Conservation (phyloP, 1,139 yeast genomes). For the Wickerhamiella pararugosa region DNA sequence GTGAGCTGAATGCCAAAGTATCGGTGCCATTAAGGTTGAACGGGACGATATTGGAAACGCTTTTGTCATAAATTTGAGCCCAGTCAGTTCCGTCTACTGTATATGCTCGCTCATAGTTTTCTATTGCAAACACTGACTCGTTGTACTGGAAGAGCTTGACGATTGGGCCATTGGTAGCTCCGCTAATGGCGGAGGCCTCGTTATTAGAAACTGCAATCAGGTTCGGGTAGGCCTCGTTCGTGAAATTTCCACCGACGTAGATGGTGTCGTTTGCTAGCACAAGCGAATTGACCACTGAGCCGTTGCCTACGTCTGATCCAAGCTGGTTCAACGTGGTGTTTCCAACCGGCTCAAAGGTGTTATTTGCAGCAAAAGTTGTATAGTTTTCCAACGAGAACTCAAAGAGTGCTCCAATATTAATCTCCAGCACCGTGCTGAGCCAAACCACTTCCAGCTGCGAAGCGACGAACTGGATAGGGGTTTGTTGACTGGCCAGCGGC, state of each 20-base stretch:
- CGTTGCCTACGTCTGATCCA: conserved; percentile 29
- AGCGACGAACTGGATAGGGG: conserved; percentile 44
- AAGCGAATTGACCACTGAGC: conserved; percentile 31
- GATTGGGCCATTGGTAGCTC: conserved; percentile 5
- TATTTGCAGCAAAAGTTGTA: conserved; percentile 24
- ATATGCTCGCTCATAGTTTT: conserved; percentile 6
- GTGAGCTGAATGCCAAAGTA: conserved; percentile 26
- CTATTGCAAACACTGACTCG: conserved; percentile 7
- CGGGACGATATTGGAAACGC: conserved; percentile 17
- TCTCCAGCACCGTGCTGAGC: conserved; percentile 15
- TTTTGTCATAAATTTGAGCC: not conserved
- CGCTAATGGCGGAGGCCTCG: not conserved
- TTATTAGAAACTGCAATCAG: not conserved
- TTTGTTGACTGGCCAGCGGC: conserved; percentile 25
- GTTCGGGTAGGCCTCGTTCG: conserved; percentile 17
- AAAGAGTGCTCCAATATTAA: conserved; percentile 52
- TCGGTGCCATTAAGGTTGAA: conserved; percentile 23
- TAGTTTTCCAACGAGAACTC: conserved; percentile 69
- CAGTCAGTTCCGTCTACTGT: not conserved
- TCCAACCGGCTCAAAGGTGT: conserved; percentile 36
- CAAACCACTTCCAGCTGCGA: conserved; percentile 50
- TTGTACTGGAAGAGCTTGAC: conserved; percentile 3
- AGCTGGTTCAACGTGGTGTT: conserved; percentile 53
- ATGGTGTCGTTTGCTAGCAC: conserved; percentile 22
- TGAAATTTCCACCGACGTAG: conserved; percentile 38